Base-by-base conservation (phyloP, 352 stramenopile species). In the Phytophthora sojae region DNA sequence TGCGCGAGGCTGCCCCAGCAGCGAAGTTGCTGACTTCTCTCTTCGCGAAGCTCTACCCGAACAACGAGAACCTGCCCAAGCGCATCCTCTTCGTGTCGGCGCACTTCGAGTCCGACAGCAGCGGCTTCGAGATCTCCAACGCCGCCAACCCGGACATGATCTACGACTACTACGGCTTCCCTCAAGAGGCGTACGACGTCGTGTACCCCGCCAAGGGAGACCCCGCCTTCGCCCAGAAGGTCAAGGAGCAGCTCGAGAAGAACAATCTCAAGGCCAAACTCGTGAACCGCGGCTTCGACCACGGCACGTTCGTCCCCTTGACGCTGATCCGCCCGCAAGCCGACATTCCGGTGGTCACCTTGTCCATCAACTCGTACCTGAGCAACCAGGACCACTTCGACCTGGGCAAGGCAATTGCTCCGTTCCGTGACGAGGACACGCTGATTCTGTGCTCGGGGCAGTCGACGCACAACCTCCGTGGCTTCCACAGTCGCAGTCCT, bases 161-260 rank as follows among this genome's bases (percentile, higher is more conserved):
- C 44, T 97, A 85, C 77, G 92, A 98, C 75, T 98, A 97, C 75
- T 88, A 83, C 58, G 86, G 86, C 4, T 98, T 98, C 69, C 89
- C 90, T 8, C 47, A 44, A 2, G 73, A 96, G 57, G 77, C 83
- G 14, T 98, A 98, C 77, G 45, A 95, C 21, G 78, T 91, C 67
- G 71, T 85, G 58, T 97, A 97, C 60, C 69, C 77, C 5, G 88
- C 44, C n/a, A 25, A 51, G 44, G 44, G n/a, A 6, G 44, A 51
- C 82, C 17, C 86, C 0, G 66, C 57, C 19, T 69, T 97, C 4
- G 89, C 89, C 1, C n/a, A 75, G 21, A 55, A 75, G 55, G 90
- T 97, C 61, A 63, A 89, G 19, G 29, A 26, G 19, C 60, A 97
- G 2, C 12, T 45, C 3, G 32, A 67, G 15, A 64, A 67, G 8